Percentiles rank a stretch among this genome's conserved stretches.
These are phyloP conservation scores for Aquilaria yunnanensis DNA, from an alignment of 345 rosid genomes.

Conservation along the genomic window DNA sequence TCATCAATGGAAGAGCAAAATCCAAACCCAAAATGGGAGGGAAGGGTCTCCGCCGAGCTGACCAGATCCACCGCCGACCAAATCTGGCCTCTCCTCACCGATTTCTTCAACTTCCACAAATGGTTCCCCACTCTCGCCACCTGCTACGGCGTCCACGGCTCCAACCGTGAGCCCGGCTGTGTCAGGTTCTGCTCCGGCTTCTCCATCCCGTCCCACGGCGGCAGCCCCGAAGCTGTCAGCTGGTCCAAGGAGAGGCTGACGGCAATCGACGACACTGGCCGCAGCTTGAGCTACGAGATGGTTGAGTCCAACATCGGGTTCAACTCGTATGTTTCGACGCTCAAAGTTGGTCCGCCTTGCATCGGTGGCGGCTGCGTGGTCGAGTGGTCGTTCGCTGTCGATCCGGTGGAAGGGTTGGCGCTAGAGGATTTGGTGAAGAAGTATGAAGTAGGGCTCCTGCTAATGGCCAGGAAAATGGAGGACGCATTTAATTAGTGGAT, in stretches of 20 bases:
- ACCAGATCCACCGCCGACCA: slow-evolving; percentile 33
- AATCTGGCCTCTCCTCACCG: slow-evolving; percentile 41
- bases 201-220: slow-evolving; percentile 24
- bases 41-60: slow-evolving; percentile 30
- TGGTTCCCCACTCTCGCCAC: slow-evolving; percentile 32
- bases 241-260: slow-evolving; percentile 52
- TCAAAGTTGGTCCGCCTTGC: slow-evolving; percentile 25
- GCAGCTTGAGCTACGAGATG: slow-evolving; percentile 40
- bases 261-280: slow-evolving; percentile 30
- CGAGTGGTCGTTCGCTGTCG: slow-evolving; percentile 52
- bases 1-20: slow-evolving; percentile 15
- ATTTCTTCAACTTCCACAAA: slow-evolving; percentile 52
- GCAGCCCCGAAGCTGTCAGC: slow-evolving; percentile 6
- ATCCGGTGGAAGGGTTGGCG: slow-evolving; percentile 46
- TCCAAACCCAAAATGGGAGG: slow-evolving; percentile 35
- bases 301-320: slow-evolving; percentile 56
- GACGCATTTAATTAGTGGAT: slow-evolving; percentile 1
- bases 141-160: slow-evolving; percentile 44
- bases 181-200: slow-evolving; percentile 39
- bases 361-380: slow-evolving; percentile 38
- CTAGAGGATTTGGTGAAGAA: slow-evolving; percentile 34
- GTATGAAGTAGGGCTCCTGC: slow-evolving; percentile 28
- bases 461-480: slow-evolving; percentile 32
- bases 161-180: slow-evolving; percentile 57
- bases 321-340: slow-evolving; percentile 40